Evolutionary conservation across 768 basidiomycete species (phyloP).

Genomic region (Lactarius sanguifluus): DNA sequence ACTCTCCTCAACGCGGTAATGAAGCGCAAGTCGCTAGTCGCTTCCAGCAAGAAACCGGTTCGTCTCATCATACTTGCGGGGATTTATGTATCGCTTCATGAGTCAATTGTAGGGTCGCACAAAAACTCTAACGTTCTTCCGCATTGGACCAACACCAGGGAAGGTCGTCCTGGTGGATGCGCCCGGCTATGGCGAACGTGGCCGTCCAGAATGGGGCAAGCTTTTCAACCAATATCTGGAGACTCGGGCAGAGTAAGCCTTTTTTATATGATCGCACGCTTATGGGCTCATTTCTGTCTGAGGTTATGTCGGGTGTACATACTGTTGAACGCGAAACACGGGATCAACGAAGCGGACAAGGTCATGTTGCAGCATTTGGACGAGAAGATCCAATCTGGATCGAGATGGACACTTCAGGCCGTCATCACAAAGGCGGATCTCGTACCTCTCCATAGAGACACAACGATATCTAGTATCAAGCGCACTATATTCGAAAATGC

Average conservation of each 20-base stretch:
- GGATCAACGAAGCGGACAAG: constrained; percentile 53
- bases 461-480: constrained; percentile 44
- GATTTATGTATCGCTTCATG: neutral
- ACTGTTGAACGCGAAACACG: constrained; percentile 66
- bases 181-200: constrained; percentile 76
- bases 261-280: neutral
- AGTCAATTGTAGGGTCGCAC: constrained; percentile 59
- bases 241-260: constrained; percentile 58
- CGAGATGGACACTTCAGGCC: constrained; percentile 62
- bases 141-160: constrained; percentile 54
- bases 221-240: constrained; percentile 65
- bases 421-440: constrained; percentile 72
- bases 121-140: constrained; percentile 67
- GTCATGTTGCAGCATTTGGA: constrained; percentile 60
- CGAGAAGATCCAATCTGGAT: constrained; percentile 40
- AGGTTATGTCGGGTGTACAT: constrained; percentile 73
- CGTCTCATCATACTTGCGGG: constrained; percentile 32
- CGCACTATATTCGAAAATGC: constrained; percentile 51
- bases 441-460: constrained; percentile 39
- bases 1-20: constrained; percentile 69
- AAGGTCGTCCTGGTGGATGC: constrained; percentile 72
- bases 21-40: constrained; percentile 53
- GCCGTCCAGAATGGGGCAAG: constrained; percentile 72
- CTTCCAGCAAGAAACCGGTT: constrained; percentile 71
- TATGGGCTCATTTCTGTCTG: neutral